Percentiles rank a stretch among this genome's conserved stretches.
These are phyloP conservation scores for Coniophora puteana DNA, from an alignment of 1,284 basidiomycete species.

Conservation along the genomic window DNA sequence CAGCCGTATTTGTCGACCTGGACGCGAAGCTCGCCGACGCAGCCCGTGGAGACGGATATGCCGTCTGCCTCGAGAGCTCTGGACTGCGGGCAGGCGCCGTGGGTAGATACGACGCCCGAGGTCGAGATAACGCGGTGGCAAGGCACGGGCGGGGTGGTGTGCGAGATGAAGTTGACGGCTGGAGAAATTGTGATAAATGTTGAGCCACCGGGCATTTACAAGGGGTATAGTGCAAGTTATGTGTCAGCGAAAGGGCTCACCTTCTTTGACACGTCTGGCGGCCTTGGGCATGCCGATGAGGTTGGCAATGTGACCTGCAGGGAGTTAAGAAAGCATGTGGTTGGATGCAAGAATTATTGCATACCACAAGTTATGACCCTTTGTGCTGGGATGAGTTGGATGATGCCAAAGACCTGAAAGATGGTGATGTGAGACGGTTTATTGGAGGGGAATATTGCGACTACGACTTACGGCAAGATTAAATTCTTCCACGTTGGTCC, in stretches of 20 bases:
- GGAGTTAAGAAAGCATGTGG: neutral
- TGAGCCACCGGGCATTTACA: neutral
- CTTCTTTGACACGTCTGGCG: conserved; percentile 13
- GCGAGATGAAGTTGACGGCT: conserved; percentile 16
- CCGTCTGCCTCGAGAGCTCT: conserved; percentile 17
- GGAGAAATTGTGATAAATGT: no score
- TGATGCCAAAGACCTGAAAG: conserved; percentile 15
- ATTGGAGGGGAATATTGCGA: neutral
- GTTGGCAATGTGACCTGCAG: conserved; percentile 13
- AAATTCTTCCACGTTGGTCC: conserved; percentile 9
- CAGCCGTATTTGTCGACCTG: conserved; percentile 10
- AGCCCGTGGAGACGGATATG: conserved; percentile 11
- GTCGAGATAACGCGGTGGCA: conserved; percentile 19
- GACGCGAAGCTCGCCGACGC: conserved; percentile 11
- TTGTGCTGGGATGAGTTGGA: conserved; percentile 11
- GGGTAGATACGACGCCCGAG: conserved; percentile 16
- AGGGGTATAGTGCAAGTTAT: neutral
- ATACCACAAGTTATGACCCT: conserved; percentile 16
- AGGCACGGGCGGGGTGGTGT: conserved; percentile 12
- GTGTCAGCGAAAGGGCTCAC: conserved; percentile 1
- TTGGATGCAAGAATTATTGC: conserved; percentile 1
- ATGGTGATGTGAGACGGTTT: no score
- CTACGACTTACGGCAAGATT: conserved; percentile 12
- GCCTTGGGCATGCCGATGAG: conserved; percentile 15
- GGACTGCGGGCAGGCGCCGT: conserved; percentile 13